Percentiles rank a stretch among this genome's conserved stretches.
Conservation (phyloP, 1,139 yeast genomes). For the Taphrina communis region DNA sequence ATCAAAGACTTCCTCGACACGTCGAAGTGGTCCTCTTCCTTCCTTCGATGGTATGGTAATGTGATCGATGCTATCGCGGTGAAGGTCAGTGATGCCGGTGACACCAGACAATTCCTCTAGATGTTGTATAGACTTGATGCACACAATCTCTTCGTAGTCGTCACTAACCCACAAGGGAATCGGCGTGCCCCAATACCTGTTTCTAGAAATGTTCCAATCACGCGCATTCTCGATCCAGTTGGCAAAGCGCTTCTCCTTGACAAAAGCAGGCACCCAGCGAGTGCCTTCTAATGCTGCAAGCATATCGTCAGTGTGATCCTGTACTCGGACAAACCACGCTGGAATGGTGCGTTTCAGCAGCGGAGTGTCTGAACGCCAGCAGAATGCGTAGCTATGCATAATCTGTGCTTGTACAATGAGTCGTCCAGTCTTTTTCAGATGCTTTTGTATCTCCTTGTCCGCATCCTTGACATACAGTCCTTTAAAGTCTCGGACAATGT, state of each 20-base stretch:
- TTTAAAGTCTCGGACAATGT: slow-evolving; percentile 71
- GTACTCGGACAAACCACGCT: slow-evolving; percentile 95
- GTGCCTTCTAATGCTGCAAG: slow-evolving; percentile 82
- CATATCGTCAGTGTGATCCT: slow-evolving; percentile 86
- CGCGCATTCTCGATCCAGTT: slow-evolving; percentile 99
- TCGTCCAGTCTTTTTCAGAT: slow-evolving; percentile 76
- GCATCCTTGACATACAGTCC: slow-evolving; percentile 96
- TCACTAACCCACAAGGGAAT: slow-evolving; percentile 97
- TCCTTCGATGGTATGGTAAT: slow-evolving; percentile 91
- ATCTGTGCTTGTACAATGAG: slow-evolving; percentile 78
- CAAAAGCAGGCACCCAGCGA: slow-evolving; percentile 89
- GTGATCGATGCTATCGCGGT: slow-evolving; percentile 88
- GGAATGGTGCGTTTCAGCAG: slow-evolving; percentile 94
- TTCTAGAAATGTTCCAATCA: slow-evolving; percentile 98
- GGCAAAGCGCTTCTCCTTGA: slow-evolving; percentile 92
- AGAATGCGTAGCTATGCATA: slow-evolving; percentile 96
- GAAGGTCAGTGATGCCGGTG: slow-evolving; percentile 80
- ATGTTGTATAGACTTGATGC: slow-evolving; percentile 89
- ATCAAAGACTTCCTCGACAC: slow-evolving; percentile 97
- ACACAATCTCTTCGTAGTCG: slow-evolving; percentile 87
- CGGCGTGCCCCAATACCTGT: slow-evolving; percentile 99
- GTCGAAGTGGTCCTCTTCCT: slow-evolving; percentile 84
- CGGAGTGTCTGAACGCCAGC: slow-evolving; percentile 99
- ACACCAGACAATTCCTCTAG: slow-evolving; percentile 83
- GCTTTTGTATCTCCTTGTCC: slow-evolving; percentile 85